Percentiles rank a stretch among this genome's conserved stretches.
Evolutionary conservation across 169 alveolate species (phyloP).

Genomic region (Plasmodium blacklocki): DNA sequence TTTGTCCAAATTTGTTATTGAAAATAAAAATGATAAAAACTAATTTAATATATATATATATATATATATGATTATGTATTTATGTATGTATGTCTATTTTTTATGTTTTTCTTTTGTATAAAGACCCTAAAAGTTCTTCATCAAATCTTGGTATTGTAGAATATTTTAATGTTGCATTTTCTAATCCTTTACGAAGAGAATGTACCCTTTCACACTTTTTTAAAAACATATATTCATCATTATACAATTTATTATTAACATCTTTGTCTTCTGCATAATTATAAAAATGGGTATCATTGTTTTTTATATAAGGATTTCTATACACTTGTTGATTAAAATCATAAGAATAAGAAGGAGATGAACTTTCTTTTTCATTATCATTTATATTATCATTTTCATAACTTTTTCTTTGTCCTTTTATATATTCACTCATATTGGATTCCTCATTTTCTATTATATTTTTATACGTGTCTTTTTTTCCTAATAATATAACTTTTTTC

Average conservation of each 20-base stretch:
- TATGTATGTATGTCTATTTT: too few relatives aligned
- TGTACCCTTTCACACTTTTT: conserved; percentile 41
- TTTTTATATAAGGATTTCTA: not conserved
- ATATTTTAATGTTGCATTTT: conserved; percentile 22
- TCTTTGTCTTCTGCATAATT: not conserved
- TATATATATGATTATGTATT: too few relatives aligned
- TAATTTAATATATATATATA: too few relatives aligned
- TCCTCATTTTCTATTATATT: not conserved
- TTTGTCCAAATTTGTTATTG: too few relatives aligned
- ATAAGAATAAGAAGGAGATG: too few relatives aligned
- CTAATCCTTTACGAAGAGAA: conserved; percentile 36
- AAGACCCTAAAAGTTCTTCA: too few relatives aligned
- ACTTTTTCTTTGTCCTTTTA: not conserved
- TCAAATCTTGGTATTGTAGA: too few relatives aligned
- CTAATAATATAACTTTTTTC: conserved; percentile 10
- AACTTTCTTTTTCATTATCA: too few relatives aligned
- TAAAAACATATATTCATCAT: conserved; percentile 43
- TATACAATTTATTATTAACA: not conserved
- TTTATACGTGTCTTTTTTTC: conserved; percentile 6
- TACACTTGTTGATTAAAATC: not conserved
- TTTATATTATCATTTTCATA: not conserved
- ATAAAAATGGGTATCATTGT: too few relatives aligned
- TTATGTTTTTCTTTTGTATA: too few relatives aligned
- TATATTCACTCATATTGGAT: not conserved
- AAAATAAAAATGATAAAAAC: too few relatives aligned